A percentile compares a stretch with the other conserved stretches of the same genome.
Evolutionary conservation across 768 basidiomycete species (phyloP).

Genomic region (Tricholoma terreum): DNA sequence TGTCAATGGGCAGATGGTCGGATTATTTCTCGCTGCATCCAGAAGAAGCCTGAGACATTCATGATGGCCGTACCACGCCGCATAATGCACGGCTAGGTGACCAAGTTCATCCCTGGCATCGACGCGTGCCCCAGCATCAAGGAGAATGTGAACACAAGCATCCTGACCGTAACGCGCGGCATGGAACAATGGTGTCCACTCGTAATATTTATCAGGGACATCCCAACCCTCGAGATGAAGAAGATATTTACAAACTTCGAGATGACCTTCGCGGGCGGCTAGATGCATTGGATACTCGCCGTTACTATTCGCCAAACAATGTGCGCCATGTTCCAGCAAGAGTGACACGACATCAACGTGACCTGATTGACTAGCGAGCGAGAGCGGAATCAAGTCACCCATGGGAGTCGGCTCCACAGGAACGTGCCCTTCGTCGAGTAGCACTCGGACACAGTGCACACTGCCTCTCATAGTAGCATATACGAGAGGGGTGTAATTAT

Average conservation of each 20-base stretch:
- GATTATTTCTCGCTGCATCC: constrained; percentile 32
- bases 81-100: constrained; percentile 86
- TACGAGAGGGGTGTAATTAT: constrained; percentile 91
- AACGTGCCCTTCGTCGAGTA: constrained; percentile 72
- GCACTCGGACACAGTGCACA: constrained; percentile 77
- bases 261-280: constrained; percentile 90
- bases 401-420: constrained; percentile 55
- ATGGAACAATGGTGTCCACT: constrained; percentile 97
- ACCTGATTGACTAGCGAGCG: constrained; percentile 88
- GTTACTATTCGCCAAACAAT: constrained; percentile 81
- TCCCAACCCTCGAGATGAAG: constrained; percentile 77
- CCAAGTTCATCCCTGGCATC: constrained; percentile 79
- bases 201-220: constrained; percentile 91
- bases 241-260: constrained; percentile 76
- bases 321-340: constrained; percentile 74
- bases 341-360: constrained; percentile 79
- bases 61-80: constrained; percentile 93
- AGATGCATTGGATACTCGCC: constrained; percentile 98
- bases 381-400: constrained; percentile 80
- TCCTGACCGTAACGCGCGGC: constrained; percentile 84
- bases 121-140: constrained; percentile 78
- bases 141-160: constrained; percentile 70
- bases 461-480: constrained; percentile 90
- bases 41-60: constrained; percentile 63
- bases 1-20: constrained; percentile 21